Evolutionary conservation across 768 basidiomycete genomes (phyloP).

Genomic region (Lactarius vividus): DNA sequence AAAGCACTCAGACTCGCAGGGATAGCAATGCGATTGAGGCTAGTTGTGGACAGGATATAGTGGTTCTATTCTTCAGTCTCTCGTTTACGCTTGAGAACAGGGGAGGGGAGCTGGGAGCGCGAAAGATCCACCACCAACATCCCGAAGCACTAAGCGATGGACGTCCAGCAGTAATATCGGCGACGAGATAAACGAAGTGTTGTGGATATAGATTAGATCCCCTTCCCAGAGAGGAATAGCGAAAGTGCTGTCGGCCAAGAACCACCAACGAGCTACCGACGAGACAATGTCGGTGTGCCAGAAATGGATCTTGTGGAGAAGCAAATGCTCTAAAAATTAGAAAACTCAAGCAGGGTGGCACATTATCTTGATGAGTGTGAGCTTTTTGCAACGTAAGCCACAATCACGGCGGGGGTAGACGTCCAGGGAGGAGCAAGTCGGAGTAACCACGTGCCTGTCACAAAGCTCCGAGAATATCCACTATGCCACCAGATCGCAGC

Average conservation of each 20-base stretch:
- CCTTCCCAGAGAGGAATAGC: neutral
- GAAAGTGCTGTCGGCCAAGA: neutral
- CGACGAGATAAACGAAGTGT: neutral
- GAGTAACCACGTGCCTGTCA: neutral
- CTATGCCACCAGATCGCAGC: conserved; percentile 3
- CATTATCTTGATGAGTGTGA: neutral
- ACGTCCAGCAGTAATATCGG: neutral
- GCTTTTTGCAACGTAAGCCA: neutral
- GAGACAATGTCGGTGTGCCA: neutral
- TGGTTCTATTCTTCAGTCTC: neutral
- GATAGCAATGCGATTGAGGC: neutral
- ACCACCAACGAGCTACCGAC: neutral
- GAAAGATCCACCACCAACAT: neutral
- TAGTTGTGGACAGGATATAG: neutral
- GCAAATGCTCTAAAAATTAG: neutral
- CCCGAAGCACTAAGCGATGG: neutral
- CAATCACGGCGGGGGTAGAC: neutral
- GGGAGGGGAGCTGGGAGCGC: neutral
- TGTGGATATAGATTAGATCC: neutral
- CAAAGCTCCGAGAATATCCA: neutral
- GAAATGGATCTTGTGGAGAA: neutral
- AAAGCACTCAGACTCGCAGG: neutral
- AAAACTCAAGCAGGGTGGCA: neutral
- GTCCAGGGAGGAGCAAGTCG: neutral
- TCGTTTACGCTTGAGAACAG: neutral